Evolutionary conservation across 169 alveolate genomes (phyloP).

Genomic region (Cryptosporidium xiaoi): DNA sequence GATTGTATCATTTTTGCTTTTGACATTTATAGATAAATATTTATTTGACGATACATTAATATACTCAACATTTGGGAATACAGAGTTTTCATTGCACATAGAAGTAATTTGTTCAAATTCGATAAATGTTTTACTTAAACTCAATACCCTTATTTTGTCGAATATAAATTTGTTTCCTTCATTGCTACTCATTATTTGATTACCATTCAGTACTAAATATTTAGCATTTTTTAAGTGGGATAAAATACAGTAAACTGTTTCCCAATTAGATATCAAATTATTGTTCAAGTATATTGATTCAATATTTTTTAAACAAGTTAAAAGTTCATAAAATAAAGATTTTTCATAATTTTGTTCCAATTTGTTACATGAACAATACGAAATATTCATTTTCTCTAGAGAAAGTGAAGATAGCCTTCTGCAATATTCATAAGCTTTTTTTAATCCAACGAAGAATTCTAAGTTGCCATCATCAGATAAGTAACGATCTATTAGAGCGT

Average conservation of each 20-base stretch:
- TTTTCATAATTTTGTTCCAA: neutral
- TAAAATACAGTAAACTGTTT: constrained; percentile 29
- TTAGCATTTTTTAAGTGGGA: constrained; percentile 45
- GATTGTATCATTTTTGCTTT: neutral
- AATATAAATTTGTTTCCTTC: neutral
- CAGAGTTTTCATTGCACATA: constrained; percentile 12
- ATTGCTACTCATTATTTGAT: neutral
- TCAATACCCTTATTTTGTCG: constrained; percentile 16
- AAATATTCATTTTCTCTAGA: constrained; percentile 40
- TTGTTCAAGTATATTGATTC: constrained; percentile 8
- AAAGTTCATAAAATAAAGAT: neutral
- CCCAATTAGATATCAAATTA: constrained; percentile 39
- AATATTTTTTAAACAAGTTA: constrained; percentile 1
- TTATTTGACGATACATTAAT: constrained; percentile 48
- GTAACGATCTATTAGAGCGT: constrained; percentile 57
- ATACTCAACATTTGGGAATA: constrained; percentile 34
- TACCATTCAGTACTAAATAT: constrained; percentile 44
- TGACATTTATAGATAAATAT: neutral
- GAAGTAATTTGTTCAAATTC: constrained; percentile 9
- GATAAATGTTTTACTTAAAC: constrained; percentile 36
- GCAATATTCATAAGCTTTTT: constrained; percentile 32
- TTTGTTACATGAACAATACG: constrained; percentile 16
- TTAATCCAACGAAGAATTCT: constrained; percentile 28
- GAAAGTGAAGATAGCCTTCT: constrained; percentile 30
- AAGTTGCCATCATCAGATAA: constrained; percentile 3